Conservation (phyloP, 129 eudicot genomes). For the Tanacetum coccineum region DNA sequence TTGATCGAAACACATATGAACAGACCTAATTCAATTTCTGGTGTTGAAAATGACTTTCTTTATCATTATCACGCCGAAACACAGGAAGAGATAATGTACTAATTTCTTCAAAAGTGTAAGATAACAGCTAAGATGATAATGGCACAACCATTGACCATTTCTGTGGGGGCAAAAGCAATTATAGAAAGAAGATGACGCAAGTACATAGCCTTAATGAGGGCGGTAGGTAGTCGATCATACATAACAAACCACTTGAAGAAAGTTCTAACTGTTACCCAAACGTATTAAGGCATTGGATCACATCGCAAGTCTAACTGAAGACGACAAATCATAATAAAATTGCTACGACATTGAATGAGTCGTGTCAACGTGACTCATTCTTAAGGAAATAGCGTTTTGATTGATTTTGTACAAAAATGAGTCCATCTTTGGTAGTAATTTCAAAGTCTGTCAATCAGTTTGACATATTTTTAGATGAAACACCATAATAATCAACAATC, state of each 20-base stretch:
- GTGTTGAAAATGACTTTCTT: too few relatives aligned
- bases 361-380: background rate
- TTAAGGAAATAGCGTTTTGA: background rate
- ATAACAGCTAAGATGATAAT: background rate
- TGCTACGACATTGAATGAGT: background rate
- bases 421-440: too few relatives aligned
- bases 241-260: background rate
- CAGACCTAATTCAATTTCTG: too few relatives aligned
- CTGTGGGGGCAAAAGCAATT: background rate
- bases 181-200: background rate
- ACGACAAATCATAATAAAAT: too few relatives aligned
- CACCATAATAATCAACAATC: too few relatives aligned
- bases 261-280: background rate
- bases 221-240: background rate
- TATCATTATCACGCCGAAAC: too few relatives aligned
- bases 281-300: background rate
- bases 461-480: too few relatives aligned
- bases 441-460: too few relatives aligned
- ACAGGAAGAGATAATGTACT: too few relatives aligned
- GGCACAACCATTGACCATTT: background rate
- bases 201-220: background rate
- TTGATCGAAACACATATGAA: too few relatives aligned
- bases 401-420: background rate
- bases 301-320: background rate
- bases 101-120: too few relatives aligned